Percentiles rank a stretch among this genome's conserved stretches.
phyloP scores from a whole-genome alignment of 2,329 filamentous ascomycete genomes.

The Curvularia sp. region DNA sequence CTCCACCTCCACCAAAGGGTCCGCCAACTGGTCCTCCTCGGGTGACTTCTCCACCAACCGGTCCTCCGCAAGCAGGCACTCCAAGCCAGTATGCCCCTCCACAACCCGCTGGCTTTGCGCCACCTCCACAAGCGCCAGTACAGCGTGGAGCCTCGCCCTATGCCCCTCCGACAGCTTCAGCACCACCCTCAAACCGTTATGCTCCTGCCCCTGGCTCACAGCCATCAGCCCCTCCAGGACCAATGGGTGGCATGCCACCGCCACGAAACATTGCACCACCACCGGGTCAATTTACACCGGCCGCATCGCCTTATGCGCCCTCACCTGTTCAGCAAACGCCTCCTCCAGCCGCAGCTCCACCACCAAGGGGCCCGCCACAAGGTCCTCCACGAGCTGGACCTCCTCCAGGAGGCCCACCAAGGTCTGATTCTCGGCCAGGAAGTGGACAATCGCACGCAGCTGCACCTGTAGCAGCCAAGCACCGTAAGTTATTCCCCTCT shows the following conservation, averaged over 20 bases:
- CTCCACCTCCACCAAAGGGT: constrained; percentile 85
- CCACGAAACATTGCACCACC: constrained; percentile 55
- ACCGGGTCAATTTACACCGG: constrained; percentile 48
- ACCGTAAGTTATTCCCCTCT: constrained; percentile 64
- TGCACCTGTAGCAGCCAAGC: constrained; percentile 64
- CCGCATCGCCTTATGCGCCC: constrained; percentile 29
- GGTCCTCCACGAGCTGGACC: constrained; percentile 56
- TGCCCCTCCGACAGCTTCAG: constrained; percentile 77
- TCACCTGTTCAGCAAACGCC: constrained; percentile 46
- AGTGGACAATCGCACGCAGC: constrained; percentile 60
- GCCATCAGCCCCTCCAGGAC: constrained; percentile 49
- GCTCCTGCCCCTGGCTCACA: constrained; percentile 68
- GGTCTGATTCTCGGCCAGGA: constrained; percentile 52
- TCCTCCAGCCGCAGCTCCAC: constrained; percentile 53
- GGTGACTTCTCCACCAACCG: constrained; percentile 73
- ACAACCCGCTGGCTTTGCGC: constrained; percentile 54
- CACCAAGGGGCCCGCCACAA: constrained; percentile 47
- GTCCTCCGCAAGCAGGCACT: constrained; percentile 46
- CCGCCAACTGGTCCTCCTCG: constrained; percentile 53
- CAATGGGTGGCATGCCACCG: constrained; percentile 46
- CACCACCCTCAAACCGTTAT: constrained; percentile 65
- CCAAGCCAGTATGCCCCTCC: constrained; percentile 66
- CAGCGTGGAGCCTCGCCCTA: constrained; percentile 84
- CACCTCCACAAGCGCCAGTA: constrained; percentile 63
- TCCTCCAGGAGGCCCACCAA: constrained; percentile 50